Conservation (phyloP, 805 yeast genomes). For the Ogataea parapolymorpha region DNA sequence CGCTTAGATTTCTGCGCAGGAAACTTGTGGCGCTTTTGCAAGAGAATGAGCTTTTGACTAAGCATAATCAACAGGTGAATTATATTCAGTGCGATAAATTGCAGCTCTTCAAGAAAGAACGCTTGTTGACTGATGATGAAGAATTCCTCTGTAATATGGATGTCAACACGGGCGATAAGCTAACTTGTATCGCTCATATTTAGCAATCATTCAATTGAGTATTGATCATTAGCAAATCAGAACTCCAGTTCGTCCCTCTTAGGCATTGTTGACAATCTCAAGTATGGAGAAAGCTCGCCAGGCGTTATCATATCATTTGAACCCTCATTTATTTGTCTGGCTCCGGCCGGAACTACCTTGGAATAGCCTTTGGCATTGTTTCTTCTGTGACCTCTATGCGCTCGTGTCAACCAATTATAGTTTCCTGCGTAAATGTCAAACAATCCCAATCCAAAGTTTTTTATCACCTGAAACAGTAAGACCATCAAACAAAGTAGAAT, state of each 20-base stretch:
- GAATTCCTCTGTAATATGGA: slow-evolving; percentile 48
- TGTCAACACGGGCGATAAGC: slow-evolving; percentile 51
- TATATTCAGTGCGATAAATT: slow-evolving; percentile 30
- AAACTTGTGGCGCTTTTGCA: slow-evolving; percentile 56
- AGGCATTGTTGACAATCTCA: not conserved
- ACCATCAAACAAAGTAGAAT: slow-evolving; percentile 31
- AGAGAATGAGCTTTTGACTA: slow-evolving; percentile 35
- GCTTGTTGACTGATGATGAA: slow-evolving; percentile 37
- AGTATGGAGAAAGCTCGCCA: not conserved
- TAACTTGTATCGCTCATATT: slow-evolving; percentile 33
- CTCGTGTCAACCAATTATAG: slow-evolving; percentile 14
- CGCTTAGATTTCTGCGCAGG: slow-evolving; percentile 56
- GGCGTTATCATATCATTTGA: too few relatives aligned
- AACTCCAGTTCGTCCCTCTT: slow-evolving; percentile 10
- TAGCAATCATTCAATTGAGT: not conserved
- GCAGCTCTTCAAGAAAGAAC: slow-evolving; percentile 32
- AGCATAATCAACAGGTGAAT: slow-evolving; percentile 15
- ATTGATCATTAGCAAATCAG: not conserved
- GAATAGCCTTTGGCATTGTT: not conserved
- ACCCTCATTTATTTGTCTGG: not conserved
- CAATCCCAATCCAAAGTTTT: slow-evolving; percentile 14
- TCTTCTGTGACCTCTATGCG: not conserved
- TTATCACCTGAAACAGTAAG: slow-evolving; percentile 9
- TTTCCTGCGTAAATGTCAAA: slow-evolving; percentile 13
- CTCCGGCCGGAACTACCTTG: not conserved